phyloP scores from a whole-genome alignment of 2,329 filamentous ascomycete species.

The Cordyceps militaris region DNA sequence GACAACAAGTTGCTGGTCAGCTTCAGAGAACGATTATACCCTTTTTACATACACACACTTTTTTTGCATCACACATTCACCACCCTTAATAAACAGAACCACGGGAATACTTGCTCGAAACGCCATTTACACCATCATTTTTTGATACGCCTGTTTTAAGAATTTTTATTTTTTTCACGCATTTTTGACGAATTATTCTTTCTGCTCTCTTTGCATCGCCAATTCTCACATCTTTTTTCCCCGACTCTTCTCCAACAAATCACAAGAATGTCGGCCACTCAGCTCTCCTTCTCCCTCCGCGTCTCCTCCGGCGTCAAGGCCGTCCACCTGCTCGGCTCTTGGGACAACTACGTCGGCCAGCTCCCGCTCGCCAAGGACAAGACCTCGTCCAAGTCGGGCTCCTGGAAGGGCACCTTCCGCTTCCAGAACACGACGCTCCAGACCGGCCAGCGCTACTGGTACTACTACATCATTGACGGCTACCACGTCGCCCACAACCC shows the following conservation, averaged over 20 bases:
- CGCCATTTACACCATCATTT: constrained; percentile 25
- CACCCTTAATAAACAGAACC: constrained; percentile 39
- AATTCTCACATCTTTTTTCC: constrained; percentile 18
- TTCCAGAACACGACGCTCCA: constrained; percentile 84
- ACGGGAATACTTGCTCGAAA: constrained; percentile 49
- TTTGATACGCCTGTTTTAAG: constrained; percentile 1
- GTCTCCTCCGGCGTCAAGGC: constrained; percentile 96
- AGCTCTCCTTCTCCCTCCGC: constrained; percentile 92
- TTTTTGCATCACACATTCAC: constrained; percentile 24
- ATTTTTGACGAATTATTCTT: constrained; percentile 2
- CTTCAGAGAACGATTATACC: constrained; percentile 26
- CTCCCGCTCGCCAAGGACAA: constrained; percentile 89
- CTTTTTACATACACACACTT: constrained; percentile 21
- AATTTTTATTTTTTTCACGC: not conserved
- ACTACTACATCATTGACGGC: constrained; percentile 99
- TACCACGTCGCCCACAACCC: constrained; percentile 98
- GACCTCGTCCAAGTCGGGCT: constrained; percentile 73
- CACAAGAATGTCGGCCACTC: constrained; percentile 73
- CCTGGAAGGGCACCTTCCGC: constrained; percentile 94
- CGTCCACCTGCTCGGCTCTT: constrained; percentile 93
- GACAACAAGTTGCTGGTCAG: constrained; percentile 35
- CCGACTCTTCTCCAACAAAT: constrained; percentile 3
- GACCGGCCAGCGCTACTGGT: constrained; percentile 94
- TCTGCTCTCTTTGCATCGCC: constrained; percentile 22
- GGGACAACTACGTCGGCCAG: constrained; percentile 94